Evolutionary conservation across 805 yeast genomes (phyloP).

Genomic region (Wickerhamiella nectarea): DNA sequence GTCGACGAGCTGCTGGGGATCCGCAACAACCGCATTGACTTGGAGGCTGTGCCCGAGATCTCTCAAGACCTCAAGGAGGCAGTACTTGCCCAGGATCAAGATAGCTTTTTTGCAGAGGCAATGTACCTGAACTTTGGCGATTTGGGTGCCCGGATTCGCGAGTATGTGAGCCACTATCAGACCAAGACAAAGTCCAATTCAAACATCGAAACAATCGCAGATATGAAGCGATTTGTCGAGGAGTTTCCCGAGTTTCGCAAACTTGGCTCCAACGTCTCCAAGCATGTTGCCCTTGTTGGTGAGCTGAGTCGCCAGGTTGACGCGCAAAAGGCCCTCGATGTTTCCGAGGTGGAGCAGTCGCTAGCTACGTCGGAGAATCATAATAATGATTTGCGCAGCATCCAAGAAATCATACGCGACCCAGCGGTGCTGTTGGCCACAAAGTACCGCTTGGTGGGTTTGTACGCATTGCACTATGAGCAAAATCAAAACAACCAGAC

Average conservation of each 20-base stretch:
- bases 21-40: constrained; percentile 61
- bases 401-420: constrained; percentile 40
- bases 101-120: constrained; percentile 61
- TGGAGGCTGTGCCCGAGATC: constrained; percentile 42
- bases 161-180: constrained; percentile 72
- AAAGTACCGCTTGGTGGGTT: constrained; percentile 57
- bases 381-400: constrained; percentile 38
- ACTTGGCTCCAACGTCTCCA: constrained; percentile 73
- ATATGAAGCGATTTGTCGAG: constrained; percentile 81
- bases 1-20: constrained; percentile 87
- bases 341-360: constrained; percentile 82
- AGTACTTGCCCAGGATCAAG: constrained; percentile 56
- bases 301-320: constrained; percentile 71
- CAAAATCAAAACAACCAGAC: constrained; percentile 34
- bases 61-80: constrained; percentile 48
- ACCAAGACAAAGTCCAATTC: constrained; percentile 60
- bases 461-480: constrained; percentile 66
- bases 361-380: constrained; percentile 55
- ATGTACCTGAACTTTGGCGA: constrained; percentile 92
- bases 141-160: constrained; percentile 73
- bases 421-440: constrained; percentile 31
- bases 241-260: constrained; percentile 89
- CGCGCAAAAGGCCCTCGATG: constrained; percentile 51
- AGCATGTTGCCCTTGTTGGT: constrained; percentile 80
- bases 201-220: constrained; percentile 65